phyloP scores from a whole-genome alignment of 2,329 filamentous ascomycete species.

The Akanthomyces muscarius region DNA sequence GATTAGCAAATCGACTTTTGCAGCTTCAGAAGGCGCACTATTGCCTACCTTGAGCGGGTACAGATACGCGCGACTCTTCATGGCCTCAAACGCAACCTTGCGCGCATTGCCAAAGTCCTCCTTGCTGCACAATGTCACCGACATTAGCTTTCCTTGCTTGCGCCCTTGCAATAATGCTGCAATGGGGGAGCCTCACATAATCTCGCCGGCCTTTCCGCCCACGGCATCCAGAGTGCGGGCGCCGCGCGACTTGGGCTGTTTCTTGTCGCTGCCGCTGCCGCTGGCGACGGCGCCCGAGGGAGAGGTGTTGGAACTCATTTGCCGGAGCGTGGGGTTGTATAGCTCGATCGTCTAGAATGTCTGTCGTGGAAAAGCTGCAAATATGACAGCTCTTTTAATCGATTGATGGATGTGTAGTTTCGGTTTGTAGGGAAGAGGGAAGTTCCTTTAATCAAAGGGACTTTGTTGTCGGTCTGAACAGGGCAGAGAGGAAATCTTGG shows the following conservation, averaged over 20 bases:
- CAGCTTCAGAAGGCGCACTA: not conserved
- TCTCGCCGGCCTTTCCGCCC: slow-evolving; percentile 13
- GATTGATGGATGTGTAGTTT: not conserved
- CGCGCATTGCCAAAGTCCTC: slow-evolving; percentile 70
- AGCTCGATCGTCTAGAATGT: not conserved
- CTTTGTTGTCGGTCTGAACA: too few relatives aligned
- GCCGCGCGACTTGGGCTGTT: slow-evolving; percentile 13
- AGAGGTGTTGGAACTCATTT: slow-evolving; percentile 7
- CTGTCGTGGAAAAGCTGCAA: not conserved
- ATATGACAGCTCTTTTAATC: not conserved
- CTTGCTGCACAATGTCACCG: slow-evolving; percentile 38
- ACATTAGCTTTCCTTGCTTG: not conserved
- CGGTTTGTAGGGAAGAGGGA: too few relatives aligned
- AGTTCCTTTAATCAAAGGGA: not conserved
- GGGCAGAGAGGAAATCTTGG: not conserved
- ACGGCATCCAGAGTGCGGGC: slow-evolving; percentile 12
- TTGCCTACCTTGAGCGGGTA: slow-evolving; percentile 69
- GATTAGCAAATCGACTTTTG: not conserved
- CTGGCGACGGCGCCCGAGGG: slow-evolving; percentile 8
- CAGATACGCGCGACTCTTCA: slow-evolving; percentile 72
- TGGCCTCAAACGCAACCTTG: slow-evolving; percentile 61
- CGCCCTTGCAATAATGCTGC: not conserved
- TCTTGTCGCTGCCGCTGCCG: slow-evolving; percentile 7
- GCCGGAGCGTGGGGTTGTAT: not conserved
- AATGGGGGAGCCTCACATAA: slow-evolving; percentile 8